These are phyloP conservation scores for Omphalotus guepiniiformis DNA, from an alignment of 768 basidiomycete genomes.

Conservation along the genomic window DNA sequence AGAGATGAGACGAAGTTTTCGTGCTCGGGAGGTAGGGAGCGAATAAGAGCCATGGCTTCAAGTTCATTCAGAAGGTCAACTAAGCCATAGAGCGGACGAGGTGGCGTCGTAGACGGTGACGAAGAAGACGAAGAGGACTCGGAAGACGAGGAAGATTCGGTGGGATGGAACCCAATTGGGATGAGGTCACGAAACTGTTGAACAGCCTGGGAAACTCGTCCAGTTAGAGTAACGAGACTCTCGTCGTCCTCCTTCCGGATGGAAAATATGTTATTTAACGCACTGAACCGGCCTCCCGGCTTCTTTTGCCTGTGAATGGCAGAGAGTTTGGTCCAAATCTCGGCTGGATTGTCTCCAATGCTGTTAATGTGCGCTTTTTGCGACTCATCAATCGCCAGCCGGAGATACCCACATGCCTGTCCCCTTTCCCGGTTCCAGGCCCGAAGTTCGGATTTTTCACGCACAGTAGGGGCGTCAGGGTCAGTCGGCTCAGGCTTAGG, in stretches of 20 bases:
- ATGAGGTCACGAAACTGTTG: neutral
- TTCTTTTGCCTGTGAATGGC: conserved; percentile 1
- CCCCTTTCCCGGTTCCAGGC: neutral
- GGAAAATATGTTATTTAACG: neutral
- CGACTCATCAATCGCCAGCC: neutral
- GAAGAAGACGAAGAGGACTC: too few species aligned
- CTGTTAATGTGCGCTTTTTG: conserved; percentile 2
- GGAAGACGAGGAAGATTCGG: too few species aligned
- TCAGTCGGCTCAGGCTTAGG: neutral
- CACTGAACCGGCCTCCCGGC: conserved; percentile 1
- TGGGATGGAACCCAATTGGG: neutral
- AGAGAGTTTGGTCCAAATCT: neutral
- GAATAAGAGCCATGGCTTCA: neutral
- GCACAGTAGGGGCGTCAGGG: neutral
- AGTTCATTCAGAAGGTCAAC: neutral
- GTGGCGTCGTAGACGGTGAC: too few species aligned
- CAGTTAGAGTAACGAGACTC: neutral
- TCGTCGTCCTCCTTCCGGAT: conserved; percentile 1
- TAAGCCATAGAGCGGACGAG: neutral
- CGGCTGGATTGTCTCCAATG: neutral
- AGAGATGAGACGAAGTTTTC: conserved; percentile 11
- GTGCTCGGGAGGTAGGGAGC: neutral
- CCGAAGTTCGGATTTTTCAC: neutral
- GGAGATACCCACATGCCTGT: neutral
- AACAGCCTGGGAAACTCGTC: neutral